A percentile compares a stretch with the other conserved stretches of the same genome.
These are phyloP conservation scores for Pulveroboletus sp. DNA, from an alignment of 768 basidiomycete species.

Conservation along the genomic window DNA sequence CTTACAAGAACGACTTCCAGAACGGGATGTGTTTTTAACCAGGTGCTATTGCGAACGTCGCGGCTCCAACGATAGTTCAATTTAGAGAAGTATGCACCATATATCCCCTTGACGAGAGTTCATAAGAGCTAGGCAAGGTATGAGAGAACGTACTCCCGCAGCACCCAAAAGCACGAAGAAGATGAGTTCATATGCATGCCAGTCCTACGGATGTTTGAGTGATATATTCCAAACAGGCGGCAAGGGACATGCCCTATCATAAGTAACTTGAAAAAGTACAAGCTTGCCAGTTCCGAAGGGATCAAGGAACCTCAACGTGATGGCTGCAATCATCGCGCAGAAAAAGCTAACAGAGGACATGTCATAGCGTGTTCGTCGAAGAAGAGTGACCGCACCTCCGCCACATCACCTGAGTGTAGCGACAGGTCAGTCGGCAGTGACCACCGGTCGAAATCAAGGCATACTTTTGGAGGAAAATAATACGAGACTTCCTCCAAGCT, in stretches of 20 bases:
- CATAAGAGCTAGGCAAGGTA: constrained; percentile 2
- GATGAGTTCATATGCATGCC: constrained; percentile 85
- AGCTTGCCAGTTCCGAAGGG: constrained; percentile 95
- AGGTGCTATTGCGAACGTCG: constrained; percentile 74
- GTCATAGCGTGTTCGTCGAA: neutral
- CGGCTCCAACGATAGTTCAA: constrained; percentile 87
- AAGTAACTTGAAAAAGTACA: constrained; percentile 87
- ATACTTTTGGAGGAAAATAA: constrained; percentile 91
- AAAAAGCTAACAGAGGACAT: constrained; percentile 68
- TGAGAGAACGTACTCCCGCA: constrained; percentile 62
- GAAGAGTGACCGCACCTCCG: constrained; percentile 55
- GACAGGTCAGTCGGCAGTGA: constrained; percentile 1
- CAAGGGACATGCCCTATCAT: constrained; percentile 56
- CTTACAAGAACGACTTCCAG: constrained; percentile 78
- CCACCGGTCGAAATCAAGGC: neutral
- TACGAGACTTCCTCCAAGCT: constrained; percentile 95
- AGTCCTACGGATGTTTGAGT: constrained; percentile 54
- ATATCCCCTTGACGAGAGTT: constrained; percentile 61
- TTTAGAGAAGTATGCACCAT: constrained; percentile 91
- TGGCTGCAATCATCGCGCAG: constrained; percentile 96
- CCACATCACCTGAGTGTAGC: constrained; percentile 74
- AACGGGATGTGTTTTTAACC: constrained; percentile 75
- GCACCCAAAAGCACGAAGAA: constrained; percentile 83
- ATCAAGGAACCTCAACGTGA: constrained; percentile 88
- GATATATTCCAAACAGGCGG: neutral